Base-by-base conservation (phyloP, 805 yeast genomes). In the Middelhovenomyces tepae region DNA sequence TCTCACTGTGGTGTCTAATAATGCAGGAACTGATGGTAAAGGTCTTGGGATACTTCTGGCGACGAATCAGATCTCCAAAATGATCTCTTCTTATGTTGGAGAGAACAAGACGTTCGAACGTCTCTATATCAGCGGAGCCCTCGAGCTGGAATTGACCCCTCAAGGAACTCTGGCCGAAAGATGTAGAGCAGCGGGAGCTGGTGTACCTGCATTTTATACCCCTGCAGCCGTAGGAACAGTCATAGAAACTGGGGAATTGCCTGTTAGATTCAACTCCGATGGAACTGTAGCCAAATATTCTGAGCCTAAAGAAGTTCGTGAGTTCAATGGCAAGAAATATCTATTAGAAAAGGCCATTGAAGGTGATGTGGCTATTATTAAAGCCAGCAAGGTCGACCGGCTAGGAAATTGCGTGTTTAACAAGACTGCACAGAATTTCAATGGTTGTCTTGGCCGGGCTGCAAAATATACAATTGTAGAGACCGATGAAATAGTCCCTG, bases 111-210 rank as follows among this genome's bases (percentile, higher is more conserved):
- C 59, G 2, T 62, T 67, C 35, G 65, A 64, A 39, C 45, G 47
- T 26, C 42, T 58, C 42, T 68, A 60, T 41, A 51, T 66, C 29
- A 51, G 56, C 16, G 73, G 73, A 8, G 41, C 58, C 30, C 51
- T 68, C 27, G 69, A 64, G 38, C 51, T 68, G 32, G 72, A 68
- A 42, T 50, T 68, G 29, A 60, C 65, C 11, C 73, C 73, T 3
- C 73, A 68, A 42, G 73, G 73, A 3, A 65, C 67, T 10, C 47
- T 68, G 16, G 72, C 71, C 9, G 73, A 68, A 43, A 53, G 67
- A 28, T 54, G 60, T 13, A 51, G 72, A 16, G 71, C 73, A 9
- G 72, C 65, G 6, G 69, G 60, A 7, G 57, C 71, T 2, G 72
- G 72, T 7, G 53, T 65, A 11, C 72, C 72, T 1, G 73, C 72